Conservation (phyloP, 257 asterid genomes). For the Scutellaria baicalensis region DNA sequence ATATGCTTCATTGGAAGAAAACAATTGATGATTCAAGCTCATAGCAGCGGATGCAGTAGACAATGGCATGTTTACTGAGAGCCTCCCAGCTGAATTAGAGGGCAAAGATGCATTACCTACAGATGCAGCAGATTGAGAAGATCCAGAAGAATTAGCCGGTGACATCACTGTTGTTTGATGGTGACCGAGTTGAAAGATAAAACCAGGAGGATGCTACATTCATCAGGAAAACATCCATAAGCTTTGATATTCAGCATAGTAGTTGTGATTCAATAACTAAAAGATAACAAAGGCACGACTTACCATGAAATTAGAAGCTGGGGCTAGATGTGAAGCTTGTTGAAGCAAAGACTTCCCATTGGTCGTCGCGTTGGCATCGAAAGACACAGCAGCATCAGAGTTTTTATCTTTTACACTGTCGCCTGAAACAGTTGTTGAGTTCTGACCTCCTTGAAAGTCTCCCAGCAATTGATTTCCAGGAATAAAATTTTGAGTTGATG, state of each 20-base stretch:
- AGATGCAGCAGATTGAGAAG: constrained; percentile 24
- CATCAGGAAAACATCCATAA: constrained; percentile 3
- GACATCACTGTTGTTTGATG: constrained; percentile 23
- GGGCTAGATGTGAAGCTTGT: constrained; percentile 30
- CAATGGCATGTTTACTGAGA: constrained; percentile 15
- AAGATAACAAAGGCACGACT: neutral
- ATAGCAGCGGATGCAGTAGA: constrained; percentile 23
- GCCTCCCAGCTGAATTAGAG: constrained; percentile 24
- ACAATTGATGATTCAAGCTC: constrained; percentile 23
- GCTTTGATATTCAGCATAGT: neutral
- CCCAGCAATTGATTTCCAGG: constrained; percentile 17
- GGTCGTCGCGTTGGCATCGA: constrained; percentile 7
- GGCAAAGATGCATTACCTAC: constrained; percentile 19
- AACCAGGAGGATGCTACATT: constrained; percentile 32
- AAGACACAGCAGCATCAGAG: constrained; percentile 26
- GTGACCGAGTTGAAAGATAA: constrained; percentile 29
- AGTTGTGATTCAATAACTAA: neutral
- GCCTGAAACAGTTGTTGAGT: constrained; percentile 1
- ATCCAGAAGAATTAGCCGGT: constrained; percentile 23
- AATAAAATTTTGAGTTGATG: constrained; percentile 15
- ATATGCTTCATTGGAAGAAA: constrained; percentile 32
- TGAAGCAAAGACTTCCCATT: constrained; percentile 24
- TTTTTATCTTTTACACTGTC: constrained; percentile 24
- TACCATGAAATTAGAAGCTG: constrained; percentile 38
- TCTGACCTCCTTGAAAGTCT: constrained; percentile 22